A percentile compares a stretch with the other conserved stretches of the same genome.
These are phyloP conservation scores for Sclerotinia trifoliorum DNA, from an alignment of 2,329 filamentous ascomycete species.

Conservation along the genomic window DNA sequence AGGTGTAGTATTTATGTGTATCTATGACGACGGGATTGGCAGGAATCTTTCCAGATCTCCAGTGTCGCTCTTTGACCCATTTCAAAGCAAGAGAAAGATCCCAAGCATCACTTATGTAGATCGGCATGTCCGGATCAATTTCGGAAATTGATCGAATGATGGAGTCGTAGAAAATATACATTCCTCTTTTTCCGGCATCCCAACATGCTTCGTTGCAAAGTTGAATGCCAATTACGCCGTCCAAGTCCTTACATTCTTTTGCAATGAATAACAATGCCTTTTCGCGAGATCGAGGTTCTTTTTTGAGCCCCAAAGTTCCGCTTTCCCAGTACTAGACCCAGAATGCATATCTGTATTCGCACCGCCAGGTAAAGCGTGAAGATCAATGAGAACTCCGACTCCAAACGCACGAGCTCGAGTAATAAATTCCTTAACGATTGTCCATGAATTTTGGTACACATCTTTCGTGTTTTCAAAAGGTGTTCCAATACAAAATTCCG, in stretches of 20 bases:
- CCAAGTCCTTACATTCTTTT: constrained; percentile 42
- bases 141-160: constrained; percentile 47
- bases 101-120: constrained; percentile 60
- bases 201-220: constrained; percentile 56
- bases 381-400: constrained; percentile 54
- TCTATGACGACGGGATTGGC: constrained; percentile 54
- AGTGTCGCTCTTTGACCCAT: constrained; percentile 45
- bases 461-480: constrained; percentile 48
- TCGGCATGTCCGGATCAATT: constrained; percentile 51
- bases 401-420: constrained; percentile 46
- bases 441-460: constrained; percentile 56
- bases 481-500: constrained; percentile 50
- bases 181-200: constrained; percentile 45
- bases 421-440: constrained; percentile 48
- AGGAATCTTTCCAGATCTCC: constrained; percentile 25
- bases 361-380: constrained; percentile 59
- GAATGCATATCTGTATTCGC: constrained; percentile 56
- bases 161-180: constrained; percentile 58
- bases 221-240: constrained; percentile 54
- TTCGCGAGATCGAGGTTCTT: constrained; percentile 47
- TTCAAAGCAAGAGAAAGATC: constrained; percentile 47
- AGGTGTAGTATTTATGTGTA: constrained; percentile 59
- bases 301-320: constrained; percentile 50
- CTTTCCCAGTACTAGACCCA: constrained; percentile 52
- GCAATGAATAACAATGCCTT: constrained; percentile 52